Evolutionary conservation across 257 asterid species (phyloP).

Genomic region (Solanum virginianum): DNA sequence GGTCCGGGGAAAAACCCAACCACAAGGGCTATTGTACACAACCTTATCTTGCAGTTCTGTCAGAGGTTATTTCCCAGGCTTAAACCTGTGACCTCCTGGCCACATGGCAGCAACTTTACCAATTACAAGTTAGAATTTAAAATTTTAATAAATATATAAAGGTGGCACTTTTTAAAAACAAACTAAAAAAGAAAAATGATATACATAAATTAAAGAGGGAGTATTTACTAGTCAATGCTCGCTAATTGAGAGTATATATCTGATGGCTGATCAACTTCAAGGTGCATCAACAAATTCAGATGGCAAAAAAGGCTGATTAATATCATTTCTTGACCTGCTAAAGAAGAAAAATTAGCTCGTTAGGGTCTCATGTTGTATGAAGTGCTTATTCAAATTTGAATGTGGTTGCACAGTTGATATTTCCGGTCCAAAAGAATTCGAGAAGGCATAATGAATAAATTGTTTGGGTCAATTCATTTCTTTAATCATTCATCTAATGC

Average conservation of each 20-base stretch:
- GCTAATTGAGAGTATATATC: neutral
- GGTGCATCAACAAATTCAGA: neutral
- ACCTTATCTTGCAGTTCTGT: too few species aligned
- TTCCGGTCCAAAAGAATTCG: neutral
- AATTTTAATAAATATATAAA: neutral
- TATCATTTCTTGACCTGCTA: constrained; percentile 47
- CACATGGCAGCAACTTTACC: too few species aligned
- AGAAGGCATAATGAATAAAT: neutral
- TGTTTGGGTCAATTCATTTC: neutral
- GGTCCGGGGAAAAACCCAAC: too few species aligned
- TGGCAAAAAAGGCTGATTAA: neutral
- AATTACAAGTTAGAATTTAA: neutral
- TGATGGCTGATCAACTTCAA: neutral
- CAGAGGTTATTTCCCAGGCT: too few species aligned
- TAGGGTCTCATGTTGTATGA: neutral
- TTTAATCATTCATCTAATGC: neutral
- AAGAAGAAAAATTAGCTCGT: neutral
- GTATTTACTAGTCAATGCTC: neutral
- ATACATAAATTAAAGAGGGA: neutral
- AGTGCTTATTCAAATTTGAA: neutral
- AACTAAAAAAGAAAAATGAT: neutral
- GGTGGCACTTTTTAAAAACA: neutral
- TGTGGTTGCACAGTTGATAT: neutral
- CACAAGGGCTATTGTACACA: too few species aligned
- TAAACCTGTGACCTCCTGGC: too few species aligned